Evolutionary conservation across 345 rosid species (phyloP).

Genomic region (Hibiscus trionum): DNA sequence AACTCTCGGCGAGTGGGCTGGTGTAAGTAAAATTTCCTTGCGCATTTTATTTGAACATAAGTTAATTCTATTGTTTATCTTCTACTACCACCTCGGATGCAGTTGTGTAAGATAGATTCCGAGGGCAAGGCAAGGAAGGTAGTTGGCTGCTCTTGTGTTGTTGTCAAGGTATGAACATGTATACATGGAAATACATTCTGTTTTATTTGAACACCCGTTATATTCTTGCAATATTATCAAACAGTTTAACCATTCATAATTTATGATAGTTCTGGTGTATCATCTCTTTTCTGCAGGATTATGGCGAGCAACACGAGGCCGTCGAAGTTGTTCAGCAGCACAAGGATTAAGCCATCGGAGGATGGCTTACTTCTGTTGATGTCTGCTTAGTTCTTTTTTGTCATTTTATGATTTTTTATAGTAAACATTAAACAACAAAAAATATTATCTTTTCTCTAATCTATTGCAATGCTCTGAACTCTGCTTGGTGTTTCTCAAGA

Average conservation of each 20-base stretch:
- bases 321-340: slow-evolving; percentile 3
- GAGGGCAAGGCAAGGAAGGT: slow-evolving; percentile 81
- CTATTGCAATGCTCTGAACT: background rate
- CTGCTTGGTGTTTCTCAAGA: too few species aligned
- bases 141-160: slow-evolving; percentile 74
- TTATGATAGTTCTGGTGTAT: background rate
- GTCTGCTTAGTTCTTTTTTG: background rate
- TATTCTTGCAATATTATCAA: background rate
- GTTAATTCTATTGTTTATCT: background rate
- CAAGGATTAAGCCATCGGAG: background rate
- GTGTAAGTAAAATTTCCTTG: slow-evolving; percentile 36
- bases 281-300: background rate
- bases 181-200: slow-evolving; percentile 1
- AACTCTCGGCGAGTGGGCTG: slow-evolving; percentile 84
- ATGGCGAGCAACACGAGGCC: background rate
- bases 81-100: slow-evolving; percentile 1
- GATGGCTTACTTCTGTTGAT: background rate
- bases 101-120: slow-evolving; percentile 74
- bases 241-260: background rate
- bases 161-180: slow-evolving; percentile 45
- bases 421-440: background rate
- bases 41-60: too few species aligned
- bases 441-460: background rate
- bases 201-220: background rate
- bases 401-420: background rate